Percentiles rank a stretch among this genome's conserved stretches.
Evolutionary conservation across 768 basidiomycete species (phyloP).

Genomic region (Lactarius indigo): DNA sequence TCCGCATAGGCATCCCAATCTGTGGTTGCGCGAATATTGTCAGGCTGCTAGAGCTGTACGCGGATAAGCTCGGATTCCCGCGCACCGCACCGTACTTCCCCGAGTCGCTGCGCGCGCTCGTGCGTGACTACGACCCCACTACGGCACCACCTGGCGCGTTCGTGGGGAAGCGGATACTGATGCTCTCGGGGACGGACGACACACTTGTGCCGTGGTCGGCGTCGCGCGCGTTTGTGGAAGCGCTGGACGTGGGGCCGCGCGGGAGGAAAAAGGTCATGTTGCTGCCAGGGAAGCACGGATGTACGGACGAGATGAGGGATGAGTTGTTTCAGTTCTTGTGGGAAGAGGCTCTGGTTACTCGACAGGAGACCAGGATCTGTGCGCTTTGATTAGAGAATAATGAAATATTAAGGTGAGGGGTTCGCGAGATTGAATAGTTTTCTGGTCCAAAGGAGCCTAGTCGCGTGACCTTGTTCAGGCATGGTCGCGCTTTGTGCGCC

Average conservation of each 20-base stretch:
- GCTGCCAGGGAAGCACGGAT: constrained; percentile 35
- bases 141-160: constrained; percentile 51
- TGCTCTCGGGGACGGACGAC: constrained; percentile 55
- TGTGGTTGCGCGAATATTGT: constrained; percentile 68
- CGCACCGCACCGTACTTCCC: constrained; percentile 58
- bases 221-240: constrained; percentile 32
- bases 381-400: constrained; percentile 5
- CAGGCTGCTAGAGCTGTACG: constrained; percentile 55
- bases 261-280: constrained; percentile 35
- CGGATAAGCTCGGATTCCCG: constrained; percentile 40
- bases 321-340: constrained; percentile 26
- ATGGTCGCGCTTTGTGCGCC: not conserved
- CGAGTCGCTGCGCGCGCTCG: constrained; percentile 44
- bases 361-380: not conserved
- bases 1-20: constrained; percentile 44
- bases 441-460: not conserved
- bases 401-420: not conserved
- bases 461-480: not conserved
- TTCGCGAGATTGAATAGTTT: no score
- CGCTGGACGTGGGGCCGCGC: constrained; percentile 28
- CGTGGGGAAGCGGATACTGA: constrained; percentile 67
- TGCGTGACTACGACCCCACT: constrained; percentile 48
- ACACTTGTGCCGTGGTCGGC: constrained; percentile 35
- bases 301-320: constrained; percentile 37
- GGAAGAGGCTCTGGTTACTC: constrained; percentile 21